A percentile compares a stretch with the other conserved stretches of the same genome.
phyloP scores from a whole-genome alignment of 2,329 filamentous ascomycete species.

The Chrysoporthe austroafricana region DNA sequence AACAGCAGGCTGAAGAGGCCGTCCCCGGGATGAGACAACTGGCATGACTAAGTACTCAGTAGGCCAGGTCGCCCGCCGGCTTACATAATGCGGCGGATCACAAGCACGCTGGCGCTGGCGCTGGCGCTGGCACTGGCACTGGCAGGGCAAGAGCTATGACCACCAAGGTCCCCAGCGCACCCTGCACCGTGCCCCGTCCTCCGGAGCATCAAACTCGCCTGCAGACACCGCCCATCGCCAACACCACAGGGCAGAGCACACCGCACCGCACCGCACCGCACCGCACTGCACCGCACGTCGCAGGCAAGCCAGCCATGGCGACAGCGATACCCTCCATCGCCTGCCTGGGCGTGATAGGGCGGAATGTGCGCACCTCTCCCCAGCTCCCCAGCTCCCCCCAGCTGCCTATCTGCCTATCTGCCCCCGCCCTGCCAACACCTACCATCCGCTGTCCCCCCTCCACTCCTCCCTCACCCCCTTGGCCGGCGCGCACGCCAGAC shows the following conservation, averaged over 20 bases:
- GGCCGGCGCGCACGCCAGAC: not conserved
- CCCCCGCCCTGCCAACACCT: not conserved
- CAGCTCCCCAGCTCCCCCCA: not conserved
- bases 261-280: not conserved
- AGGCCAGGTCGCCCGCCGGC: not conserved
- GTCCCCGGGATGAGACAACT: no score
- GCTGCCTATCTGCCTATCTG: not conserved
- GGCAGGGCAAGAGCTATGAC: slow-evolving; percentile 1
- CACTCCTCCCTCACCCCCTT: not conserved
- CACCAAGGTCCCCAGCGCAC: slow-evolving; percentile 9
- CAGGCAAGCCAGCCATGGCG: slow-evolving; percentile 48
- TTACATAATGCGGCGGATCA: not conserved
- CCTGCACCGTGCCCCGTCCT: not conserved
- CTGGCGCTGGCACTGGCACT: no score
- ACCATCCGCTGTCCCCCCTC: not conserved
- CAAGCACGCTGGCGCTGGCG: no score
- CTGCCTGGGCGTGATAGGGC: slow-evolving; percentile 91
- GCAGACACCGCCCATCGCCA: not conserved
- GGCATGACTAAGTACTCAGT: no score
- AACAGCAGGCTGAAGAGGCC: not conserved
- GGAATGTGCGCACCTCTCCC: slow-evolving; percentile 67
- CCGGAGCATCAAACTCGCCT: not conserved
- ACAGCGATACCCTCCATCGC: slow-evolving; percentile 78
- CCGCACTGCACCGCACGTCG: not conserved
- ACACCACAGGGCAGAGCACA: no score